Conservation (phyloP, 305 asterid species). For the Galium porrigens region DNA sequence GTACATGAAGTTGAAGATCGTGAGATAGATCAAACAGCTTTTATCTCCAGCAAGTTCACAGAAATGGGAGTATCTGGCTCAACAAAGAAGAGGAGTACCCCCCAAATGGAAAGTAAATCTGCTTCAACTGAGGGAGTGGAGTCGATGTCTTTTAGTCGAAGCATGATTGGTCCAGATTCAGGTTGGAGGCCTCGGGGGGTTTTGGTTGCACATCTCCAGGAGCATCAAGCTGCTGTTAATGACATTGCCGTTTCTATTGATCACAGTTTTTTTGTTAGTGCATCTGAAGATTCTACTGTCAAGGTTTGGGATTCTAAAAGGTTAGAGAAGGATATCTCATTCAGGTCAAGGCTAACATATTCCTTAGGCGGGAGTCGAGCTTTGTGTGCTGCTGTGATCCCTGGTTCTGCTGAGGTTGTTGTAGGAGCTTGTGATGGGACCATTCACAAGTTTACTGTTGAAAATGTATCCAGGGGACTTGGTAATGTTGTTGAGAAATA, state of each 20-base stretch:
- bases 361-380: slow-evolving; percentile 81
- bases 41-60: slow-evolving; percentile 41
- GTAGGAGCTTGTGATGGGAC: slow-evolving; percentile 90
- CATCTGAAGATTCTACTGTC: slow-evolving; percentile 93
- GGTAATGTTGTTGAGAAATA: slow-evolving; percentile 90
- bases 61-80: slow-evolving; percentile 51
- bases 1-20: slow-evolving; percentile 89
- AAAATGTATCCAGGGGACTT: slow-evolving; percentile 77
- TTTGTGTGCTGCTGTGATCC: slow-evolving; percentile 70
- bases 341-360: slow-evolving; percentile 85
- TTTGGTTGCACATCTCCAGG: slow-evolving; percentile 95
- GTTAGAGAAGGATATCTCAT: slow-evolving; percentile 95
- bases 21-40: slow-evolving; percentile 59
- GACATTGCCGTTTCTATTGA: slow-evolving; percentile 85
- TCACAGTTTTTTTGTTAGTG: slow-evolving; percentile 87
- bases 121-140: slow-evolving; percentile 47
- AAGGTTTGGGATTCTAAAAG: slow-evolving; percentile 97
- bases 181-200: slow-evolving; percentile 99
- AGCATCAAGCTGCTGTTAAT: slow-evolving; percentile 82
- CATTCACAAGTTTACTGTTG: slow-evolving; percentile 81
- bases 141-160: slow-evolving; percentile 43
- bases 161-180: slow-evolving; percentile 77
- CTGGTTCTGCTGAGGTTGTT: slow-evolving; percentile 69
- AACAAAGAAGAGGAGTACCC: slow-evolving; percentile 42
- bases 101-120: slow-evolving; percentile 37